Evolutionary conservation across 1,284 basidiomycete species (phyloP).

Genomic region (Fomitopsis schrenkii): DNA sequence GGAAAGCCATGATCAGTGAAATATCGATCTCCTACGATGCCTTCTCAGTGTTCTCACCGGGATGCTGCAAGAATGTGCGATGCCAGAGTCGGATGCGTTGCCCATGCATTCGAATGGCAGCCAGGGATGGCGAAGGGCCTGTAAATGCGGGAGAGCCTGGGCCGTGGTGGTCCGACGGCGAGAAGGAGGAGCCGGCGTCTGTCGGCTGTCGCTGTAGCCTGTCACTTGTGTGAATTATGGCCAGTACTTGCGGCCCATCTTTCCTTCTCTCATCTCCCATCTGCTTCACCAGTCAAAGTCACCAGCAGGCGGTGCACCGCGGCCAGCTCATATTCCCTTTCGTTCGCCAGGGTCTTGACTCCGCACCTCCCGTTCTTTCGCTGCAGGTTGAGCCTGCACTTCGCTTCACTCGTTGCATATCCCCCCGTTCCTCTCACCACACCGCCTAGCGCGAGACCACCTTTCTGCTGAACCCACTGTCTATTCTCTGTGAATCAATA

Average conservation of each 20-base stretch:
- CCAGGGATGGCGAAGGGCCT: too few relatives aligned
- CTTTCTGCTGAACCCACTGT: background rate
- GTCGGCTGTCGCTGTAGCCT: background rate
- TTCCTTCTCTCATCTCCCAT: background rate
- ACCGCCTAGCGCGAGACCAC: background rate
- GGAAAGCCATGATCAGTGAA: background rate
- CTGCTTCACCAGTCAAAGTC: slow-evolving; percentile 1
- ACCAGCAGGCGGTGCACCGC: slow-evolving; percentile 1
- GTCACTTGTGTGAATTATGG: background rate
- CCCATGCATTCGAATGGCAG: background rate
- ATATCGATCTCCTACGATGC: background rate
- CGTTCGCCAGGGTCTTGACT: background rate
- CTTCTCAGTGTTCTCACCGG: background rate
- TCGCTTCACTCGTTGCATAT: background rate
- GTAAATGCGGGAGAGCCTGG: background rate
- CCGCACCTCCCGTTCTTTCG: background rate
- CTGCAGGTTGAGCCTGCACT: slow-evolving; percentile 9
- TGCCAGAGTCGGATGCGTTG: background rate
- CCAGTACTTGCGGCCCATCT: background rate
- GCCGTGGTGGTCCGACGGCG: background rate
- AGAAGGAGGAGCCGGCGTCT: background rate
- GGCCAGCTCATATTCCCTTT: background rate
- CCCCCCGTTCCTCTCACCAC: background rate
- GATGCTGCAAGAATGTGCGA: background rate
- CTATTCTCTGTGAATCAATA: background rate